phyloP scores from a whole-genome alignment of 495 filamentous ascomycete genomes.

The Aspergillus diversus region DNA sequence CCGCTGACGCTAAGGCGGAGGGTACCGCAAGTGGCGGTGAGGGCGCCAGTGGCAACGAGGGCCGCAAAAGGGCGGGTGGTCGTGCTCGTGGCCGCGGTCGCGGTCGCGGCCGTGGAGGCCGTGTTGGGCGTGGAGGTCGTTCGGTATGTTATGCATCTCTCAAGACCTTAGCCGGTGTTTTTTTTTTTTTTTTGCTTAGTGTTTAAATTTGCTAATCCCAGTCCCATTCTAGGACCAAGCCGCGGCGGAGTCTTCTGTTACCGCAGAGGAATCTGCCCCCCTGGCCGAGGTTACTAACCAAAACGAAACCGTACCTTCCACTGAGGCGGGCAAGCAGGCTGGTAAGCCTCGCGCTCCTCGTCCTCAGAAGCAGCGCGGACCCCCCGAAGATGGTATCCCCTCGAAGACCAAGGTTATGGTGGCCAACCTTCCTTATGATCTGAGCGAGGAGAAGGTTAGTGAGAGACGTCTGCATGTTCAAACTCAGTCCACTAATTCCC shows the following conservation, averaged over 20 bases:
- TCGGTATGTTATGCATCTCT: conserved; percentile 57
- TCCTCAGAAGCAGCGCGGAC: conserved; percentile 76
- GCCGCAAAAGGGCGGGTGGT: conserved; percentile 77
- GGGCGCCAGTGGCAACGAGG: conserved; percentile 70
- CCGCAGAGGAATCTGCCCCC: conserved; percentile 36
- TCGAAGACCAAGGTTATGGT: conserved; percentile 99
- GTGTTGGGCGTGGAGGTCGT: conserved; percentile 67
- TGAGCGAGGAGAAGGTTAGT: conserved; percentile 92
- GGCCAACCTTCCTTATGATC: conserved; percentile 96
- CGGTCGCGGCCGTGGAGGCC: conserved; percentile 70
- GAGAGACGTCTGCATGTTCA: not conserved
- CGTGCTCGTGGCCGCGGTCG: conserved; percentile 77
- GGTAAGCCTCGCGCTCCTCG: conserved; percentile 52
- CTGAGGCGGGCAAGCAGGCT: conserved; percentile 65
- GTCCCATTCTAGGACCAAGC: conserved; percentile 29
- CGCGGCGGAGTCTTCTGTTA: conserved; percentile 23
- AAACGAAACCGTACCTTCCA: conserved; percentile 55
- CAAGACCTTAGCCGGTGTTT: not conserved
- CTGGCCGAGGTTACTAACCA: conserved; percentile 56
- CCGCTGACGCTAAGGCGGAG: conserved; percentile 75
- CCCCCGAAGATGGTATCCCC: conserved; percentile 95
- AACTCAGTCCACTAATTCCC: conserved; percentile 41
- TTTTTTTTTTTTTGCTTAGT: no score
- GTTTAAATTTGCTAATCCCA: not conserved
- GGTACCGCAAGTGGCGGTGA: conserved; percentile 66